Evolutionary conservation across 179 eudicot genomes (phyloP).

Genomic region (Carnegiea gigantea): DNA sequence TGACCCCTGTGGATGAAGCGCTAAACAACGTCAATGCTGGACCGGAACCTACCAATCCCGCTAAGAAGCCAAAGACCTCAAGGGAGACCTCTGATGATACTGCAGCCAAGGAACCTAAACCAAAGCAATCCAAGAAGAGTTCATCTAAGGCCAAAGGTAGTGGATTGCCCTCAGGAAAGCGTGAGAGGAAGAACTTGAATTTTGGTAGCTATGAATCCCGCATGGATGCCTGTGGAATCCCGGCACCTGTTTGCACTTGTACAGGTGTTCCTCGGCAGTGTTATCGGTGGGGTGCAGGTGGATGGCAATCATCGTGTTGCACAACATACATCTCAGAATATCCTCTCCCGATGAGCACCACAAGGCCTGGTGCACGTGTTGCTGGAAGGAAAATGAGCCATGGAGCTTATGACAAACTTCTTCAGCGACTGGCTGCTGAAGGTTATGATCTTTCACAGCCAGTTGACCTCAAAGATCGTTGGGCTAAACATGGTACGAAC

Average conservation of each 20-base stretch:
- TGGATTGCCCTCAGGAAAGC: constrained; percentile 25
- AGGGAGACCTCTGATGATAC: constrained; percentile 25
- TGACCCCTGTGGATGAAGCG: constrained; percentile 33
- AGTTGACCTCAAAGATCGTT: constrained; percentile 59
- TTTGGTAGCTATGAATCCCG: constrained; percentile 30
- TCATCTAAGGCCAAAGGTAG: constrained; percentile 29
- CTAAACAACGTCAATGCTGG: constrained; percentile 19
- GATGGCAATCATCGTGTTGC: constrained; percentile 83
- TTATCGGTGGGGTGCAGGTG: constrained; percentile 60
- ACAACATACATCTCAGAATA: constrained; percentile 53
- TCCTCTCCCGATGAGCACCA: constrained; percentile 58
- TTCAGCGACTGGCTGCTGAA: constrained; percentile 50
- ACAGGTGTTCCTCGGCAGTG: constrained; percentile 62
- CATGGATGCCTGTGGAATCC: constrained; percentile 42
- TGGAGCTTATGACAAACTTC: constrained; percentile 59
- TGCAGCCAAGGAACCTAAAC: constrained; percentile 31
- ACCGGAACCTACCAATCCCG: constrained; percentile 22
- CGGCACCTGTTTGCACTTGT: constrained; percentile 61
- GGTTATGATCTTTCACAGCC: constrained; percentile 55
- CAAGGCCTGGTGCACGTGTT: constrained; percentile 50
- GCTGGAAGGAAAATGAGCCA: constrained; percentile 69
- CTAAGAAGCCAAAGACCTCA: constrained; percentile 43
- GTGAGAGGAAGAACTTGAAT: constrained; percentile 41
- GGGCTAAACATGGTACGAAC: constrained; percentile 76
- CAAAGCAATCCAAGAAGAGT: constrained; percentile 36